Conservation (phyloP, 139 green algal species). For the Yamagishiella unicocca region DNA sequence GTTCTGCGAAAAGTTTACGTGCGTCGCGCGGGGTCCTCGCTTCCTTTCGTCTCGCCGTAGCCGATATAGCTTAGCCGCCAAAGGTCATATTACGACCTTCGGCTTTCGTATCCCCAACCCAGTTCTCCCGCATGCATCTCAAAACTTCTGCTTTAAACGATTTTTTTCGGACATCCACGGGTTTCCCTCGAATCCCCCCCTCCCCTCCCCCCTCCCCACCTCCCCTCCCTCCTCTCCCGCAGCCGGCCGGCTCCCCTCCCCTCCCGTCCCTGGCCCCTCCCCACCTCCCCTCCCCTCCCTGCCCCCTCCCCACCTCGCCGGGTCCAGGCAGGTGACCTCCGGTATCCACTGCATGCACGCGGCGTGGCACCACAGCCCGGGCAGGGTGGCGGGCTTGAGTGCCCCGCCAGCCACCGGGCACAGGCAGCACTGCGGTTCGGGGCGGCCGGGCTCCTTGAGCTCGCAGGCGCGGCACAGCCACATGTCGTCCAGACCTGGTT, state of each 20-base stretch:
- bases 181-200: too few species aligned
- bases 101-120: too few species aligned
- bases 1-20: too few species aligned
- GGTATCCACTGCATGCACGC: conserved; percentile 92
- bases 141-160: too few species aligned
- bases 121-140: too few species aligned
- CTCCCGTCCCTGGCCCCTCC: neutral
- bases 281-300: neutral
- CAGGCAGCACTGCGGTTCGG: conserved; percentile 89
- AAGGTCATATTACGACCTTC: too few species aligned
- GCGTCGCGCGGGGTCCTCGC: too few species aligned
- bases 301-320: conserved; percentile 26
- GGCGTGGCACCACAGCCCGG: conserved; percentile 86
- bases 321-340: conserved; percentile 66
- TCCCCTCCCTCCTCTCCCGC: neutral
- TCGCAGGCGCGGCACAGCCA: conserved; percentile 93
- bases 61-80: too few species aligned
- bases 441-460: conserved; percentile 64
- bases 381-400: conserved; percentile 88
- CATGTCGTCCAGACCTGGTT: conserved; percentile 71
- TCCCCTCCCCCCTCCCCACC: too few species aligned
- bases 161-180: too few species aligned
- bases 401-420: conserved; percentile 91
- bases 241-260: neutral
- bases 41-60: too few species aligned